A percentile compares a stretch with the other conserved stretches of the same genome.
phyloP scores from a whole-genome alignment of 2,329 filamentous ascomycete species.

The Calonectria honghensis region DNA sequence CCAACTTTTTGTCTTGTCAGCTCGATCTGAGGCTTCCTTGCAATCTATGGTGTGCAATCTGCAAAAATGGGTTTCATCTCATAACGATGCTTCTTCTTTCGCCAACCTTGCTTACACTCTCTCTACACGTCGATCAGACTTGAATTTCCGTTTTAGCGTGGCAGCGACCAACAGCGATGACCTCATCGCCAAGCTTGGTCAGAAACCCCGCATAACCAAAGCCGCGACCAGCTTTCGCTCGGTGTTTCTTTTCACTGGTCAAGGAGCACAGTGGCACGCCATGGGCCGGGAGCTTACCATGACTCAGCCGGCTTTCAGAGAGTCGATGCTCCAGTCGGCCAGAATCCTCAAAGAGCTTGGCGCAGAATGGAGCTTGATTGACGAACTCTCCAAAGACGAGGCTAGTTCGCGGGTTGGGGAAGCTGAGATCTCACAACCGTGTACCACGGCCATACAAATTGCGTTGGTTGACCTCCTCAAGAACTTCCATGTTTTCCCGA shows the following conservation, averaged over 20 bases:
- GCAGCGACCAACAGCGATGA: conserved; percentile 31
- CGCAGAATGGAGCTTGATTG: conserved; percentile 49
- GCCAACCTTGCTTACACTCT: conserved; percentile 41
- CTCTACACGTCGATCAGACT: conserved; percentile 38
- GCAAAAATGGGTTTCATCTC: conserved; percentile 36
- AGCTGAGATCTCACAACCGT: conserved; percentile 60
- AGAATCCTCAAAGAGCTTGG: conserved; percentile 26
- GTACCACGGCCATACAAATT: conserved; percentile 66
- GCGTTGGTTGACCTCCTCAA: conserved; percentile 62
- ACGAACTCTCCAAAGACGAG: conserved; percentile 47
- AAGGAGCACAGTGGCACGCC: conserved; percentile 60
- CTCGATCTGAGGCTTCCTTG: conserved; percentile 38
- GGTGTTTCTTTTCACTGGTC: conserved; percentile 58
- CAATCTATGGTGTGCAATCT: conserved; percentile 36
- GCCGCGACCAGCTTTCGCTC: conserved; percentile 29
- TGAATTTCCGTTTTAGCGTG: conserved; percentile 36
- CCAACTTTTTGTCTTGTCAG: conserved; percentile 42
- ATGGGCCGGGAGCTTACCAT: conserved; percentile 55
- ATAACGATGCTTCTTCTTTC: conserved; percentile 31
- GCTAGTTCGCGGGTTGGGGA: conserved; percentile 56
- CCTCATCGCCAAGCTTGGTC: conserved; percentile 19
- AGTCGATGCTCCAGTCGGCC: conserved; percentile 37
- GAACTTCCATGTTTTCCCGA: conserved; percentile 55
- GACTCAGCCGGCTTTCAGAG: conserved; percentile 33
- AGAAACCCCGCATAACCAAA: conserved; percentile 40